These are phyloP conservation scores for Pezicula radicicola DNA, from an alignment of 2,329 filamentous ascomycete genomes.

Conservation along the genomic window DNA sequence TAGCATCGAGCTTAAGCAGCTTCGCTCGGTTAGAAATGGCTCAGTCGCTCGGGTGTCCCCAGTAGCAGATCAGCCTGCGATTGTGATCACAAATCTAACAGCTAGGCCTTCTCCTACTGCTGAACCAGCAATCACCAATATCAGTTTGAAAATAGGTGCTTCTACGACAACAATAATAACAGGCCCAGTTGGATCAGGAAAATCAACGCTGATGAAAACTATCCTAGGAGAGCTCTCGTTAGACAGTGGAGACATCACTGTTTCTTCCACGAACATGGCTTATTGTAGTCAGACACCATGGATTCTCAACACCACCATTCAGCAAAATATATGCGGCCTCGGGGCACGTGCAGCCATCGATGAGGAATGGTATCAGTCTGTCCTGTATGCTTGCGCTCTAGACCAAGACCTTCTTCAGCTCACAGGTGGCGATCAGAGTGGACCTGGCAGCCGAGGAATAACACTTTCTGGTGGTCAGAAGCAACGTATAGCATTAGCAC, in stretches of 20 bases:
- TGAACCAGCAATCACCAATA: background rate
- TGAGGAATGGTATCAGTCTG: constrained; percentile 25
- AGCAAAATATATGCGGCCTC: constrained; percentile 33
- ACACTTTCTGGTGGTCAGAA: constrained; percentile 8
- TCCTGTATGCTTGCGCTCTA: constrained; percentile 19
- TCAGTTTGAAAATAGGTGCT: background rate
- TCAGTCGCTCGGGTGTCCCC: background rate
- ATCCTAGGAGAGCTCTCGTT: constrained; percentile 36
- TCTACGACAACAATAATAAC: background rate
- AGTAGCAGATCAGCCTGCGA: background rate
- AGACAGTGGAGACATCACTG: background rate
- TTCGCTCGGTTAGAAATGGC: background rate
- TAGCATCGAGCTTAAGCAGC: background rate
- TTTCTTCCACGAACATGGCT: constrained; percentile 24
- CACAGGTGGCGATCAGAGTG: constrained; percentile 13
- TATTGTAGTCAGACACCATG: constrained; percentile 39
- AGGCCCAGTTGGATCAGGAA: constrained; percentile 47
- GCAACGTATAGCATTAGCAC: constrained; percentile 18
- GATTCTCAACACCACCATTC: constrained; percentile 37
- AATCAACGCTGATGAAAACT: constrained; percentile 45
- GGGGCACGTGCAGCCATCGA: constrained; percentile 26
- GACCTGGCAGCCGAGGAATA: constrained; percentile 11
- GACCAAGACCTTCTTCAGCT: constrained; percentile 13
- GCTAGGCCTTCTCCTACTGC: background rate
- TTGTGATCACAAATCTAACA: background rate